A percentile compares a stretch with the other conserved stretches of the same genome.
Conservation (phyloP, 129 eudicot genomes). For the Calendula officinalis region DNA sequence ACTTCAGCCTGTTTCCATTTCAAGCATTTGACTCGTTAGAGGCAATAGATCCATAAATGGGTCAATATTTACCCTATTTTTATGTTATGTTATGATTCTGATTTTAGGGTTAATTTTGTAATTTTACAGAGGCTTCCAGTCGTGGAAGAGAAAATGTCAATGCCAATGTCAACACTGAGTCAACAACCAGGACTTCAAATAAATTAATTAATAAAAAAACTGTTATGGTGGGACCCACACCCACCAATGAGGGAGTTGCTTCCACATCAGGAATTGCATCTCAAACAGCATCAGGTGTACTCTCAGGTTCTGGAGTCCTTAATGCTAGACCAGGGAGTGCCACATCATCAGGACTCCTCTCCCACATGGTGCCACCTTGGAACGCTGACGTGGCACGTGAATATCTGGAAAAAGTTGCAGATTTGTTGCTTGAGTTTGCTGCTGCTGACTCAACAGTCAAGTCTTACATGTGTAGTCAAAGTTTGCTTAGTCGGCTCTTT, state of each 20-base stretch:
- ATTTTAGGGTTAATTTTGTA: conserved; percentile 5
- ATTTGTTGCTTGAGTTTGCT: conserved; percentile 91
- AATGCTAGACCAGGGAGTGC: conserved; percentile 99
- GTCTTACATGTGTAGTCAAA: conserved; percentile 90
- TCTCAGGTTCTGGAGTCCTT: conserved; percentile 95
- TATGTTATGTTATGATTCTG: conserved; percentile 15
- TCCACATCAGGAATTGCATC: conserved; percentile 78
- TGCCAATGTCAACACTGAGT: conserved; percentile 51
- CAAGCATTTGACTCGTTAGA: neutral
- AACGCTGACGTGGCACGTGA: conserved; percentile 89
- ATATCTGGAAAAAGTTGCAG: conserved; percentile 93
- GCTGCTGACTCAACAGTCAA: conserved; percentile 94
- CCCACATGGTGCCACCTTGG: conserved; percentile 89
- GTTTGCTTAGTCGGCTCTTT: conserved; percentile 91
- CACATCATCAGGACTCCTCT: conserved; percentile 86
- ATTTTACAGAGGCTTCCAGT: conserved; percentile 76
- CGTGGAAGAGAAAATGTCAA: conserved; percentile 76
- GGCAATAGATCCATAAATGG: neutral
- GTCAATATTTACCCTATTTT: neutral
- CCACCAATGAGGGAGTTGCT: conserved; percentile 61
- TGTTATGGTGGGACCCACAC: conserved; percentile 37
- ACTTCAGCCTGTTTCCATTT: neutral
- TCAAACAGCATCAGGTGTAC: conserved; percentile 90
- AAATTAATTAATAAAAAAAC: conserved; percentile 55
- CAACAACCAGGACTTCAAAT: conserved; percentile 53